phyloP scores from a whole-genome alignment of 495 filamentous ascomycete genomes.

The Penicillium turbatum region DNA sequence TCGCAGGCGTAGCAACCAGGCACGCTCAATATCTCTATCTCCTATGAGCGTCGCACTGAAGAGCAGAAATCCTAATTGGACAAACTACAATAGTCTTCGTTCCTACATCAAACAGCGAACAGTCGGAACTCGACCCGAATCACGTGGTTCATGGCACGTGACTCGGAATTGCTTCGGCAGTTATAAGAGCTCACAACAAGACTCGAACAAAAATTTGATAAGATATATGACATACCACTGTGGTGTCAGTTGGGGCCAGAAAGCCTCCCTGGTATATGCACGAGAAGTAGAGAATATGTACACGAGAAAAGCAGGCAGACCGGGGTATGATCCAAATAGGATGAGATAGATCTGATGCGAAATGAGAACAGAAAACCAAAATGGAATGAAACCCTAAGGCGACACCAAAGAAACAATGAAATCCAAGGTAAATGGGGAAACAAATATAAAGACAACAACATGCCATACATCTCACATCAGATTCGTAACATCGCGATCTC shows the following conservation, averaged over 20 bases:
- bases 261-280: constrained; percentile 17
- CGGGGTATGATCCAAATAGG: constrained; percentile 18
- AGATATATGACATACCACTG: background rate
- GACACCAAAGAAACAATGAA: background rate
- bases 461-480: constrained; percentile 30
- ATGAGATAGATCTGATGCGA: constrained; percentile 9
- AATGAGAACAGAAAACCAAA: background rate
- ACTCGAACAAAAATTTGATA: background rate
- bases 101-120: too few relatives aligned
- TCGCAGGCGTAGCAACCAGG: background rate
- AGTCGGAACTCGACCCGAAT: constrained; percentile 18
- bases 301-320: constrained; percentile 17
- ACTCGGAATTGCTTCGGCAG: too few relatives aligned
- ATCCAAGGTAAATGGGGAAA: constrained; percentile 12
- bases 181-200: too few relatives aligned
- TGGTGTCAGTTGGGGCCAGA: background rate
- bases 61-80: too few relatives aligned
- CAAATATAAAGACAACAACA: constrained; percentile 19
- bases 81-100: too few relatives aligned
- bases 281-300: constrained; percentile 26
- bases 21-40: too few relatives aligned
- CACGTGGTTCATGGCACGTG: constrained; percentile 31
- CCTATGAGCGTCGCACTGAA: too few relatives aligned
- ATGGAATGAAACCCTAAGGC: constrained; percentile 3
- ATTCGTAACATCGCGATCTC: constrained; percentile 27